Base-by-base conservation (phyloP, 169 alveolate genomes). In the Cryptosporidium parvum region DNA sequence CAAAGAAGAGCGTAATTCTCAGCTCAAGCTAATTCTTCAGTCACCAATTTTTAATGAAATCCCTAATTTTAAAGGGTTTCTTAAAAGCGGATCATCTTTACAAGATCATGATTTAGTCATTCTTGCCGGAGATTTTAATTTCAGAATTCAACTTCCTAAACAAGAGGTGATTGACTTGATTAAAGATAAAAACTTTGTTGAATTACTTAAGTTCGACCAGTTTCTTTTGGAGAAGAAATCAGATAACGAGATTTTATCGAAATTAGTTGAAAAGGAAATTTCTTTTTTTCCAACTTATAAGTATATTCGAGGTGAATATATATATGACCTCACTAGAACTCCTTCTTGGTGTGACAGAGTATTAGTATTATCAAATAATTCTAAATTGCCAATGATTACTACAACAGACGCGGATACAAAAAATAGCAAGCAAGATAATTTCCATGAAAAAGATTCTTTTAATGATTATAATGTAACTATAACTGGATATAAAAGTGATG, bases 311-410 rank as follows among this genome's bases (percentile, higher is more conserved):
- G 97, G 97, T 16, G 93, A 96, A 33, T 91, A 93, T 73, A 85
- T 62, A 39, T 96, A 96, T 91, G 97, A 96, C 45, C 92, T 93
- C 39, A 93, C 96, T 42, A 95, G 99, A 85, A 86, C 94, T 2
- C 99, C 99, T 33, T 96, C 99, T 0, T 97, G 98, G 97, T 94
- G 96, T 59, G 98, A 95, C 92, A 91, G 98, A 91, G 93, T 96
- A 35, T 75, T 95, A 6, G 51, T 70, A 1, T 59, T 51, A 2
- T 56, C 67, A n/a, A 56, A 56, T 0, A 10, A 16, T 26, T 56
- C 37, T 21, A n/a, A 56, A 26, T 8, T 10, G 3, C n/a, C 67
- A 42, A 8, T 5, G 35, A 42, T 42, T 42, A 9, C 16, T 23
- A 56, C 7, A 3, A 51, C 59, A 0, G 48, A 39, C 33, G 21